Conservation (phyloP, 2,329 filamentous ascomycete genomes). For the Pseudocercospora fijiensis region DNA sequence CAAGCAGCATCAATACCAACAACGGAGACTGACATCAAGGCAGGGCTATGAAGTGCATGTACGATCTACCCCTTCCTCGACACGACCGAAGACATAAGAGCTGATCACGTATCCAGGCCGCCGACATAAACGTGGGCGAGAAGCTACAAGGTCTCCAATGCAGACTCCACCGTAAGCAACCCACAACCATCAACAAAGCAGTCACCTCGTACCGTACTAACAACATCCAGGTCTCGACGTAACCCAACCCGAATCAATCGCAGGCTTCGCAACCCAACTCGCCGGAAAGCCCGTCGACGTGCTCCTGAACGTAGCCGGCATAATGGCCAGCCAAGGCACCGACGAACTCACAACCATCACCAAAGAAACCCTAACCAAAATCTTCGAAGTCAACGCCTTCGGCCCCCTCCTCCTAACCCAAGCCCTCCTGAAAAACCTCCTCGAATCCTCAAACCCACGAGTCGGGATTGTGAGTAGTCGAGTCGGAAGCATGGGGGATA, state of each 20-base stretch:
- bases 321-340: slow-evolving; percentile 35
- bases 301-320: slow-evolving; percentile 43
- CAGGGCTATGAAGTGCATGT: slow-evolving; percentile 29
- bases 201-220: not conserved
- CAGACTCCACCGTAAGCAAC: slow-evolving; percentile 28
- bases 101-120: slow-evolving; percentile 14
- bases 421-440: slow-evolving; percentile 45
- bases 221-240: slow-evolving; percentile 36
- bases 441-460: slow-evolving; percentile 34
- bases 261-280: slow-evolving; percentile 37
- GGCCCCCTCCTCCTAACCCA: slow-evolving; percentile 48
- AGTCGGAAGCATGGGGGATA: slow-evolving; percentile 47
- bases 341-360: slow-evolving; percentile 40
- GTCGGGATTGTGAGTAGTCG: slow-evolving; percentile 47
- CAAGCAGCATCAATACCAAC: not conserved
- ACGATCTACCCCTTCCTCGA: not conserved
- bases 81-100: not conserved
- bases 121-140: slow-evolving; percentile 30
- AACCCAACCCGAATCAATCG: slow-evolving; percentile 38
- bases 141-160: slow-evolving; percentile 37
- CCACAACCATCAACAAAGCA: not conserved
- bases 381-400: slow-evolving; percentile 48
- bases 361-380: slow-evolving; percentile 35
- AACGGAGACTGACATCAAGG: slow-evolving; percentile 7
- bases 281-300: slow-evolving; percentile 38